These are phyloP conservation scores for Nannochloris sp. DNA, from an alignment of 139 green algal genomes.

Conservation along the genomic window DNA sequence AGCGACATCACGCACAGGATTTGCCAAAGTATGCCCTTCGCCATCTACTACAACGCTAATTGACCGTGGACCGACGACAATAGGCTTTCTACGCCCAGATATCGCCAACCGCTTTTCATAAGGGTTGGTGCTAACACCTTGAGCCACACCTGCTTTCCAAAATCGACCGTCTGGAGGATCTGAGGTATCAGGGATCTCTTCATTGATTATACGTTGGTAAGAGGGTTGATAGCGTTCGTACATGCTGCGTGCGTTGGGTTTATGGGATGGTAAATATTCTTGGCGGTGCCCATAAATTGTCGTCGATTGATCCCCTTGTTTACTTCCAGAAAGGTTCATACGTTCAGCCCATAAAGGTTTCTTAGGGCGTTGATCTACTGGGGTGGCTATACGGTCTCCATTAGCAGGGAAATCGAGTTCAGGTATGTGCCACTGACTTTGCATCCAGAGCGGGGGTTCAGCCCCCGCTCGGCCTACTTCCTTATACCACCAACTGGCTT, in stretches of 20 bases:
- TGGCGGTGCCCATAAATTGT: conserved; percentile 29
- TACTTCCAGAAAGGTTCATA: conserved; percentile 15
- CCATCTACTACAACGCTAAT: conserved; percentile 24
- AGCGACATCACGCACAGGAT: conserved; percentile 14
- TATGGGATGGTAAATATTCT: conserved; percentile 29
- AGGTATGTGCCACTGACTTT: conserved; percentile 17
- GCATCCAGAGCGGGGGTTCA: conserved; percentile 30
- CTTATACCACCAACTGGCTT: conserved; percentile 23
- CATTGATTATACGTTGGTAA: conserved; percentile 23
- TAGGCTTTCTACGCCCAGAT: conserved; percentile 25
- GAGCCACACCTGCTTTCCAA: conserved; percentile 31
- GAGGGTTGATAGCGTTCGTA: conserved; percentile 32
- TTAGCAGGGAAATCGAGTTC: conserved; percentile 23
- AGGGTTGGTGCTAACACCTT: conserved; percentile 23
- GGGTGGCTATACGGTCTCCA: not conserved
- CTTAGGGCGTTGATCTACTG: conserved; percentile 4
- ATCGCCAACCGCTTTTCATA: conserved; percentile 21
- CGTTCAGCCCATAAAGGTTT: conserved; percentile 30
- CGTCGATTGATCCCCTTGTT: conserved; percentile 13
- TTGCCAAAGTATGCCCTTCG: conserved; percentile 30
- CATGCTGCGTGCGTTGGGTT: conserved; percentile 29
- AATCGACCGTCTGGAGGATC: conserved; percentile 29
- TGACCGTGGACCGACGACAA: conserved; percentile 16
- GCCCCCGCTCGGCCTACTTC: conserved; percentile 6
- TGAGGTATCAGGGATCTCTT: conserved; percentile 27